Evolutionary conservation across 257 asterid genomes (phyloP).

Genomic region (Plantago elongata): DNA sequence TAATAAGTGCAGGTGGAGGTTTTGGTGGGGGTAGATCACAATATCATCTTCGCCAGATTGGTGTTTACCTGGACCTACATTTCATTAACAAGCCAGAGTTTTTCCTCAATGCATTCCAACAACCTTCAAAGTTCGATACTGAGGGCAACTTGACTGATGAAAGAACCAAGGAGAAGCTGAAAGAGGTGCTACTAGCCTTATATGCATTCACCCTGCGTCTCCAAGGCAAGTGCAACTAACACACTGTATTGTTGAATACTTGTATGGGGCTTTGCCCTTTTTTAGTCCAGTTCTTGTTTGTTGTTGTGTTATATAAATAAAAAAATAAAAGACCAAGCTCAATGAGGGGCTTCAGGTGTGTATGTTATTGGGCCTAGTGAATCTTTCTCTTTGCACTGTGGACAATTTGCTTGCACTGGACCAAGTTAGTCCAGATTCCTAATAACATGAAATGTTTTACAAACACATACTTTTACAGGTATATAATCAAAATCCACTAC

Average conservation of each 20-base stretch:
- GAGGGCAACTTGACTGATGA: slow-evolving; percentile 67
- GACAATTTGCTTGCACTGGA: too few relatives aligned
- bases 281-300: too few relatives aligned
- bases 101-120: slow-evolving; percentile 47
- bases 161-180: slow-evolving; percentile 42
- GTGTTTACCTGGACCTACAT: slow-evolving; percentile 75
- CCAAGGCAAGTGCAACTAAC: slow-evolving; percentile 35
- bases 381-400: too few relatives aligned
- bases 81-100: slow-evolving; percentile 89
- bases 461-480: too few relatives aligned
- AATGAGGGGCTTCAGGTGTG: too few relatives aligned
- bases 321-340: too few relatives aligned
- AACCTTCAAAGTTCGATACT: slow-evolving; percentile 62
- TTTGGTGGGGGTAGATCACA: slow-evolving; percentile 83
- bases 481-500: too few relatives aligned
- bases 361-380: too few relatives aligned
- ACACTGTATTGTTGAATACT: neutral
- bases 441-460: too few relatives aligned
- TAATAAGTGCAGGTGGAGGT: slow-evolving; percentile 69
- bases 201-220: slow-evolving; percentile 55
- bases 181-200: slow-evolving; percentile 49
- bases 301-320: too few relatives aligned
- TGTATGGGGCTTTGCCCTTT: neutral
- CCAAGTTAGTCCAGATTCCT: too few relatives aligned
- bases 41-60: slow-evolving; percentile 82